Base-by-base conservation (phyloP, 768 basidiomycete species). In the Russula brevipes region DNA sequence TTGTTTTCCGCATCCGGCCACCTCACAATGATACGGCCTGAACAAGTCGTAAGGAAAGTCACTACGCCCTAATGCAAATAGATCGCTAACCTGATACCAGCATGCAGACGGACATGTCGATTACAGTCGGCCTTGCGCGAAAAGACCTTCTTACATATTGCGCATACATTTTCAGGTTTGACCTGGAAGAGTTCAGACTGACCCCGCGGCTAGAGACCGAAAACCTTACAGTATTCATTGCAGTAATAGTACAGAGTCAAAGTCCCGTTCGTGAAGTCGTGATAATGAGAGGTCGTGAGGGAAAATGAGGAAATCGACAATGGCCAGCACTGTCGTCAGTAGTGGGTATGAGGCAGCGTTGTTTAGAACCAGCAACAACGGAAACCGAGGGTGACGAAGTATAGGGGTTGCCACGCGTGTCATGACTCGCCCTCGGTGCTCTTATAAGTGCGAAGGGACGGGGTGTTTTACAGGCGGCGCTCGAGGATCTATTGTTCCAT, bases 91-190 rank as follows among this genome's bases (percentile, higher is more conserved):
- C 76, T 84, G 50, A 75, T 68, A 30, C 80, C 81, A 19, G 72
- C 73, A 68, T 89, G 87, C 24, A 80, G 69, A 24, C 70, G 65
- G 56, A 76, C 63, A 67, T 90, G 88, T 63, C 87, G 82, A 47
- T 74, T 80, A 42, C 85, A 78, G 70, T 89, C 88, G 24, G 81
- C 81, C 70, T 80, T 82, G 51, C 85, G 81, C 4, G 71, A 68
- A 68, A 89, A 88, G 36, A 68, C 57, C 67, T 80, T 85, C 5
- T 50, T 33, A 73, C 86, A 88, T 36, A 33, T 51, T 2, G 55
- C 14, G 38, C 57, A 72, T 61, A 50, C 41, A 50, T 60, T 63
- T 30, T 33, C 45, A 47, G 52, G 46, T 30, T 39, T 41, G 50
- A 12, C 36, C 63, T 64, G 42, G 47, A 51, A 50, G 41, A 19